Base-by-base conservation (phyloP, 2,329 filamentous ascomycete species). In the Sphaerulina musiva region DNA sequence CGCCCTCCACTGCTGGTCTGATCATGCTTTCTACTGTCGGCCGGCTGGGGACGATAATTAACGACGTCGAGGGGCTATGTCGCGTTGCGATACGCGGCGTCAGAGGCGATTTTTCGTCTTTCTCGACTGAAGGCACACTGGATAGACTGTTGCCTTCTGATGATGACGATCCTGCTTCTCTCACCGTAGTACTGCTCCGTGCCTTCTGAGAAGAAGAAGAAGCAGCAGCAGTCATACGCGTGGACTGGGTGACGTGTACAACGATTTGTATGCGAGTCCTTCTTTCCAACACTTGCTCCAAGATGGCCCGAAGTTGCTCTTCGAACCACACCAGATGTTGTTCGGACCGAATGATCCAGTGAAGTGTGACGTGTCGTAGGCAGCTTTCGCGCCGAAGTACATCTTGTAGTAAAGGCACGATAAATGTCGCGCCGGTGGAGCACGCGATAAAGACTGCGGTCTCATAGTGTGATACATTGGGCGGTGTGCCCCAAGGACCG, bases 361-460 rank as follows among this genome's bases (percentile, higher is more conserved):
- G 66, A 9, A 69, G 26, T 11, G 48, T 51, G 8, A 67, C 52
- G 7, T 52, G 61, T 10, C 63, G 52, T 2, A 66, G 62, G 34
- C 65, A 68, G 1, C 57, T 58, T 12, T 43, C 57, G 39, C 63
- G 70, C n/a, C 72, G 68, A 1, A 82, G 68, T n/a, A 84, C 69
- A 48, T 82, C 76, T 26, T 80, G 74, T 36, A 83, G 69, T 2
- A 82, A 64, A 0, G 82, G 81, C 9, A 81, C 63, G 0, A 76
- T 79, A 60, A 81, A 84, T 0, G 80, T 80, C 23, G 78, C 78
- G 2, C 83, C 83, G 44, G 79, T 83, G 14, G 79, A 79, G 20
- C 80, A 80, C 6, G 81, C 80, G 7, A 85, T 69, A 0, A 85
- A 66, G 0, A 84, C 70, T 2, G 83, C 73, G 51, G 76, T 82